A percentile compares a stretch with the other conserved stretches of the same genome.
These are phyloP conservation scores for Remersonia thermophila DNA, from an alignment of 2,329 filamentous ascomycete species.

Conservation along the genomic window DNA sequence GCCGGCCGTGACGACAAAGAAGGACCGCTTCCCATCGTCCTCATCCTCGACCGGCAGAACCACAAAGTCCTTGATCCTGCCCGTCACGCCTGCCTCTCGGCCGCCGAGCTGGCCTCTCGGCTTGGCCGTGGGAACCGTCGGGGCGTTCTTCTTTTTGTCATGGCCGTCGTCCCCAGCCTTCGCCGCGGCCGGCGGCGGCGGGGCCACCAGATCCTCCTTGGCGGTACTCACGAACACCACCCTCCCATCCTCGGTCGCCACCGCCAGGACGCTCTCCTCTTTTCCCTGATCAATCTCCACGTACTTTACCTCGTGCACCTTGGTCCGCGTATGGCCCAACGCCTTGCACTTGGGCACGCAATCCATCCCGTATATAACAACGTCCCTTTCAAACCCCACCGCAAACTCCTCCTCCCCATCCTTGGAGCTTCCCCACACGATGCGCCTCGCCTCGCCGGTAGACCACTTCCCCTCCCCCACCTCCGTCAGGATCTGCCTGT, in stretches of 20 bases:
- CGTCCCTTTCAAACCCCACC: constrained; percentile 77
- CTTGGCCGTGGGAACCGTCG: constrained; percentile 43
- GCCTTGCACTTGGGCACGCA: constrained; percentile 68
- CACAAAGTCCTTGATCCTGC: constrained; percentile 82
- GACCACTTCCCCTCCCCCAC: constrained; percentile 66
- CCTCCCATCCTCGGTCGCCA: constrained; percentile 84
- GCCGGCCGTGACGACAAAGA: constrained; percentile 57
- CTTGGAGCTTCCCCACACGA: constrained; percentile 64
- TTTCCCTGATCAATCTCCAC: constrained; percentile 39
- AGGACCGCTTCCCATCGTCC: constrained; percentile 28
- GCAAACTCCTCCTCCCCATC: constrained; percentile 71
- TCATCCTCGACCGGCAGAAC: constrained; percentile 36
- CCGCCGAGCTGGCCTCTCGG: constrained; percentile 71
- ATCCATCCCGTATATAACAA: constrained; percentile 78
- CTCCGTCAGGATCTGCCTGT: constrained; percentile 56
- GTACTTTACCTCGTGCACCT: constrained; percentile 75
- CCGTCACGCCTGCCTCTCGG: constrained; percentile 49
- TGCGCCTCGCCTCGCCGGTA: constrained; percentile 69
- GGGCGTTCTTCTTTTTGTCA: too few species aligned
- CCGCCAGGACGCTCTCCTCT: constrained; percentile 46
- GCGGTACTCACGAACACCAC: constrained; percentile 72
- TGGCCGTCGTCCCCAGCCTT: constrained; percentile 3
- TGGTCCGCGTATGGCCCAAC: constrained; percentile 55
- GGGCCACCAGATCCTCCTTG: constrained; percentile 20
- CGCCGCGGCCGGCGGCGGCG: constrained; percentile 6